Evolutionary conservation across 2,329 filamentous ascomycete species (phyloP).

Genomic region (Aspergillus nomiae): DNA sequence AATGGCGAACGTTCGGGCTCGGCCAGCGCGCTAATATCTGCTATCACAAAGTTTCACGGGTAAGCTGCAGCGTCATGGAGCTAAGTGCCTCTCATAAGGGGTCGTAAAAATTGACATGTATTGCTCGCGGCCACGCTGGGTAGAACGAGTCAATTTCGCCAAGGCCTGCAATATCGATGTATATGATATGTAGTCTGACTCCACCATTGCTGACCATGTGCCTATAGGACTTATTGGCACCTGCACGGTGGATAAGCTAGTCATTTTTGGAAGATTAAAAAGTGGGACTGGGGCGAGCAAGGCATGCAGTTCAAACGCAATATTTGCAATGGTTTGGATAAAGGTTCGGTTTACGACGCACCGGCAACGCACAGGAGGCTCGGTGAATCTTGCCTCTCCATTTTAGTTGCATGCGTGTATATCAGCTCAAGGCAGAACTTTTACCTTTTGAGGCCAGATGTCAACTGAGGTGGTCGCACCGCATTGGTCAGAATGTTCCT

Average conservation of each 20-base stretch:
- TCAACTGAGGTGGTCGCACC: conserved; percentile 7
- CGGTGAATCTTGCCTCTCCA: conserved; percentile 1
- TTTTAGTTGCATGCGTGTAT: neutral
- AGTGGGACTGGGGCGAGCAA: conserved; percentile 8
- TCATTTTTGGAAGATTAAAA: conserved; percentile 17
- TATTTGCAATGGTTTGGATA: neutral
- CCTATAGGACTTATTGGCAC: conserved; percentile 14
- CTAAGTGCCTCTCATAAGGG: conserved; percentile 6
- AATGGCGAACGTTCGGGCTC: neutral
- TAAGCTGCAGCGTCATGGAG: conserved; percentile 4
- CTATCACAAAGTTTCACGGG: conserved; percentile 12
- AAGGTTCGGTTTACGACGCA: neutral
- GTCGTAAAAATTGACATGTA: conserved; percentile 19
- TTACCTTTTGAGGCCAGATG: neutral
- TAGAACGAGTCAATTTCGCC: conserved; percentile 17
- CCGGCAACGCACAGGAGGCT: conserved; percentile 11
- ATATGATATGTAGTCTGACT: conserved; percentile 19
- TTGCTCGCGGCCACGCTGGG: conserved; percentile 5
- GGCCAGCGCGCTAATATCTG: conserved; percentile 7
- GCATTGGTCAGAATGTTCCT: neutral
- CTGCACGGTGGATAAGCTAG: conserved; percentile 22
- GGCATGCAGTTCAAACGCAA: neutral
- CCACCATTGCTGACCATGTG: conserved; percentile 13
- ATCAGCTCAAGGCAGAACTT: neutral
- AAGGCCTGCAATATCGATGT: conserved; percentile 15